Conservation (phyloP, 2,329 filamentous ascomycete species). For the Fulvia fulva region DNA sequence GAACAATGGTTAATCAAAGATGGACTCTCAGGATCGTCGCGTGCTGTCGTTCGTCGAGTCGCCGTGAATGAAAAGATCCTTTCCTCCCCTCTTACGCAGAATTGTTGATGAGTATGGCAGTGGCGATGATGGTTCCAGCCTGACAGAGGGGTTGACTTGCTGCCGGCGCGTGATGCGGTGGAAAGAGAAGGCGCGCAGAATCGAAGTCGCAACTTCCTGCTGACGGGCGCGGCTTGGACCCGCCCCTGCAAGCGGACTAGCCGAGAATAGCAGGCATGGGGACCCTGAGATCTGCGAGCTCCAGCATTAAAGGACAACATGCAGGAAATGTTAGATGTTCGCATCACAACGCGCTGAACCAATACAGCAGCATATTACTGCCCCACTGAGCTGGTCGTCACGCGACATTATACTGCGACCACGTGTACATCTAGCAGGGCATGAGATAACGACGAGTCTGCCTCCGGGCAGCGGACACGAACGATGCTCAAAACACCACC, state of each 20-base stretch:
- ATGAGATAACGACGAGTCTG: constrained; percentile 22
- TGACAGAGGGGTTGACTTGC: constrained; percentile 8
- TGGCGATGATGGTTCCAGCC: neutral
- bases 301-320: neutral
- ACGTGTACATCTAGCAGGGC: neutral
- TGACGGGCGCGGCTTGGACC: neutral
- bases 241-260: neutral
- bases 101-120: neutral
- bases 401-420: neutral
- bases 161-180: constrained; percentile 7
- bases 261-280: neutral
- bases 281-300: neutral
- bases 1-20: neutral
- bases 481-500: constrained; percentile 67
- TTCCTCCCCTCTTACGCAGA: too few species aligned
- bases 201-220: neutral
- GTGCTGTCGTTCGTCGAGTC: neutral
- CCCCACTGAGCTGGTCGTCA: neutral
- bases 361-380: neutral
- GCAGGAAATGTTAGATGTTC: neutral
- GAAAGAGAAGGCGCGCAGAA: neutral
- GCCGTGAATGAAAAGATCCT: too few species aligned
- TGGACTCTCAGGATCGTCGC: neutral
- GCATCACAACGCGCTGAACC: neutral
- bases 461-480: constrained; percentile 21